phyloP scores from a whole-genome alignment of 2,329 filamentous ascomycete genomes.

The Thelonectria olida region DNA sequence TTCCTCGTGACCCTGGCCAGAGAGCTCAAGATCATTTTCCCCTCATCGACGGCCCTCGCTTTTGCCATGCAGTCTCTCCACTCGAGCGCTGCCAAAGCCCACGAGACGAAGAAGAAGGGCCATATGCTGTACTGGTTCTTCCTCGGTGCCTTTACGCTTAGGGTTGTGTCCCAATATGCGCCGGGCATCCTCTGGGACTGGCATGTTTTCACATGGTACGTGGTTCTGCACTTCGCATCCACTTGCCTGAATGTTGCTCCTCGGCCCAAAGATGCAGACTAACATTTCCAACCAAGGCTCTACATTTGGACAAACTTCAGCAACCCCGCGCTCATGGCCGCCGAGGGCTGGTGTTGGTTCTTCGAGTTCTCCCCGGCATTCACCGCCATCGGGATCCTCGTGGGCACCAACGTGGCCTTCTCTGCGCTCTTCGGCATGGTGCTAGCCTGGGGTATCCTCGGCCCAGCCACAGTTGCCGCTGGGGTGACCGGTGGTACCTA shows the following conservation, averaged over 20 bases:
- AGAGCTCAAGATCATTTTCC: slow-evolving; percentile 65
- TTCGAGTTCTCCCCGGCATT: slow-evolving; percentile 66
- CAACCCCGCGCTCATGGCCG: too few species aligned
- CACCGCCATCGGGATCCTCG: slow-evolving; percentile 60
- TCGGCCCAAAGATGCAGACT: too few species aligned
- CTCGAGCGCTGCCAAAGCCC: slow-evolving; percentile 56
- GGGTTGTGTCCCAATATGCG: slow-evolving; percentile 65
- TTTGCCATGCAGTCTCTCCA: slow-evolving; percentile 69
- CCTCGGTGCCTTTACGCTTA: slow-evolving; percentile 54
- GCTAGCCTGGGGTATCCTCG: slow-evolving; percentile 63
- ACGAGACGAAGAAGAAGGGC: slow-evolving; percentile 62
- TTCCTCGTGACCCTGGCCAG: slow-evolving; percentile 71
- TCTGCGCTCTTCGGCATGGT: slow-evolving; percentile 64
- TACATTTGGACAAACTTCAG: too few species aligned
- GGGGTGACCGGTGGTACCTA: slow-evolving; percentile 59
- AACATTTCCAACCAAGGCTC: too few species aligned
- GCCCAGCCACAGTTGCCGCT: slow-evolving; percentile 52
- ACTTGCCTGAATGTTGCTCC: too few species aligned
- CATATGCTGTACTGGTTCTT: slow-evolving; percentile 61
- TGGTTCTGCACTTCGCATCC: too few species aligned
- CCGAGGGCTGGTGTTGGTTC: slow-evolving; percentile 69
- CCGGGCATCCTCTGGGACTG: slow-evolving; percentile 66
- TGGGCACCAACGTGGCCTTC: slow-evolving; percentile 59
- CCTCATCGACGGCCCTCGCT: slow-evolving; percentile 64
- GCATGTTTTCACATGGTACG: slow-evolving; percentile 58